Evolutionary conservation across 169 alveolate genomes (phyloP).

Genomic region (Cryptosporidium meleagridis): DNA sequence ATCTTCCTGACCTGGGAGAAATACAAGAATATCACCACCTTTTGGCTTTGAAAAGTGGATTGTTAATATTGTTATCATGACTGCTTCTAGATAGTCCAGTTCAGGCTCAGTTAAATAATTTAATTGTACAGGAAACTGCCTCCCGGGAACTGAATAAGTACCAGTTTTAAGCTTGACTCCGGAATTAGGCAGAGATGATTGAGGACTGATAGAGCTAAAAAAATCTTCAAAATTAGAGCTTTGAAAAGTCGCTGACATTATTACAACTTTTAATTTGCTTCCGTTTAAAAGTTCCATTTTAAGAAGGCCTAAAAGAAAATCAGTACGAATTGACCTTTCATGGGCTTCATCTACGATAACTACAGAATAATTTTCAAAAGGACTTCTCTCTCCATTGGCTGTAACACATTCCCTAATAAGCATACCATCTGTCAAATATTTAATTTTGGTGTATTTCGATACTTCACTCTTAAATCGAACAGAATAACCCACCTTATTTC

Average conservation of each 20-base stretch:
- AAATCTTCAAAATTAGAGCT: constrained; percentile 84
- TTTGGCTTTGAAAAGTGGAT: constrained; percentile 80
- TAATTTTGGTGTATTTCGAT: constrained; percentile 88
- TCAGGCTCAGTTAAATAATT: constrained; percentile 83
- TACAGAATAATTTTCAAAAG: constrained; percentile 86
- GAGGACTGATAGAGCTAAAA: constrained; percentile 75
- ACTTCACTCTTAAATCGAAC: constrained; percentile 90
- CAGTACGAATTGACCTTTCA: constrained; percentile 94
- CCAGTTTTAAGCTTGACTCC: constrained; percentile 11
- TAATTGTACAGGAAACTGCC: constrained; percentile 86
- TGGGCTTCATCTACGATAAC: constrained; percentile 95
- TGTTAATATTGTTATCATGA: constrained; percentile 81
- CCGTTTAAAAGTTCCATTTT: constrained; percentile 83
- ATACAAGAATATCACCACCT: constrained; percentile 93
- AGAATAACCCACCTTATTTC: constrained; percentile 91
- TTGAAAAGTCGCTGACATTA: constrained; percentile 95
- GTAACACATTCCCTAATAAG: constrained; percentile 91
- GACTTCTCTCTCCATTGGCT: constrained; percentile 76
- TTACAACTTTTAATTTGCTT: constrained; percentile 88
- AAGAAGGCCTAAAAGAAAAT: constrained; percentile 90
- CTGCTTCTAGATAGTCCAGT: constrained; percentile 85
- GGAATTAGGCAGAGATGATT: neutral
- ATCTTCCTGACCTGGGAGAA: constrained; percentile 96
- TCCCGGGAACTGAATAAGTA: constrained; percentile 84
- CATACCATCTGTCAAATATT: constrained; percentile 95